Evolutionary conservation across 2,329 filamentous ascomycete species (phyloP).

Genomic region (Cordyceps fumosorosea): DNA sequence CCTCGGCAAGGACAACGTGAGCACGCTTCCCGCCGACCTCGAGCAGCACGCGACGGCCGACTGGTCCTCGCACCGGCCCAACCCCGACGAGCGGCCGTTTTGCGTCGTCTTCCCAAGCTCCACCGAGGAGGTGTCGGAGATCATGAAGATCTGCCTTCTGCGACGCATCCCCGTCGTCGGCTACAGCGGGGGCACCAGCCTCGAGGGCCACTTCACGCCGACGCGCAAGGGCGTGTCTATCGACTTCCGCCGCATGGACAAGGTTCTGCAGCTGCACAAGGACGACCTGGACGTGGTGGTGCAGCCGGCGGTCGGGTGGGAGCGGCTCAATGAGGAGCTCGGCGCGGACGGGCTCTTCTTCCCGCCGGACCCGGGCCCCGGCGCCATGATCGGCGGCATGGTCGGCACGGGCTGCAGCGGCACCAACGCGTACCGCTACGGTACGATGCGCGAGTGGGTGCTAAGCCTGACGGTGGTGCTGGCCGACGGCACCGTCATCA

Average conservation of each 20-base stretch:
- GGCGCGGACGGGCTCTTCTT: slow-evolving; percentile 74
- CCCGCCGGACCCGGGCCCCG: slow-evolving; percentile 83
- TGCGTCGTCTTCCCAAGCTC: slow-evolving; percentile 69
- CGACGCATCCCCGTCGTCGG: slow-evolving; percentile 78
- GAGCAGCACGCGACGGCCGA: slow-evolving; percentile 51
- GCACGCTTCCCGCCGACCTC: slow-evolving; percentile 50
- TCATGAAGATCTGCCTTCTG: slow-evolving; percentile 83
- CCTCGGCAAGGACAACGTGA: slow-evolving; percentile 59
- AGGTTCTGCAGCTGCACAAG: slow-evolving; percentile 69
- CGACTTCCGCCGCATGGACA: slow-evolving; percentile 81
- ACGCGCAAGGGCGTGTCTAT: slow-evolving; percentile 79
- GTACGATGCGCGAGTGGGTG: slow-evolving; percentile 94
- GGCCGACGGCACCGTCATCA: slow-evolving; percentile 83
- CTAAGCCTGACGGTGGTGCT: slow-evolving; percentile 79
- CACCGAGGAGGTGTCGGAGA: slow-evolving; percentile 76
- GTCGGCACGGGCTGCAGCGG: slow-evolving; percentile 67
- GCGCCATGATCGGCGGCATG: slow-evolving; percentile 89
- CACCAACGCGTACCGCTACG: slow-evolving; percentile 87
- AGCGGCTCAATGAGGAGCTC: slow-evolving; percentile 73
- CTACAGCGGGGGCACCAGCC: slow-evolving; percentile 80
- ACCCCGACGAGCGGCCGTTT: slow-evolving; percentile 47
- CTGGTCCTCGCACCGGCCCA: slow-evolving; percentile 54
- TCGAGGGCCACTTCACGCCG: slow-evolving; percentile 83
- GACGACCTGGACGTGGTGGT: slow-evolving; percentile 71
- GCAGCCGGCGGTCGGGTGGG: slow-evolving; percentile 81